These are phyloP conservation scores for Chimonanthus praecox DNA, from an alignment of 164 flowering plant species.

Conservation along the genomic window DNA sequence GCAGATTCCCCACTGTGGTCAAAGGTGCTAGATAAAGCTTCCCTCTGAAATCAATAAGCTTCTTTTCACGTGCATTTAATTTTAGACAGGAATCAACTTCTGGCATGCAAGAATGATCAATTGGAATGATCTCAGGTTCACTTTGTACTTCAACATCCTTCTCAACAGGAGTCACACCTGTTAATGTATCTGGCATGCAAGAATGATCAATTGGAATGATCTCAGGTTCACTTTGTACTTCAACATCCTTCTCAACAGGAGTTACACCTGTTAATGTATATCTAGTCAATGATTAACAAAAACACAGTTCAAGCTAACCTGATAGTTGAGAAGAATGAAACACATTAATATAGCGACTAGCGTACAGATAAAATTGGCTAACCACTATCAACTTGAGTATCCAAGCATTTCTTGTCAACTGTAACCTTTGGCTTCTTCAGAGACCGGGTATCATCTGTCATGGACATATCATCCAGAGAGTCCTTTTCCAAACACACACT, in stretches of 20 bases:
- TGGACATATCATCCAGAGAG: conserved; percentile 17
- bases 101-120: conserved; percentile 14
- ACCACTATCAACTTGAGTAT: conserved; percentile 34
- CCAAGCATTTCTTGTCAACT: conserved; percentile 22
- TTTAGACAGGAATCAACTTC: conserved; percentile 60
- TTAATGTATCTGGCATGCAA: conserved; percentile 21
- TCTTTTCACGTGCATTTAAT: conserved; percentile 78
- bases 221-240: conserved; percentile 21
- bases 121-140: conserved; percentile 18
- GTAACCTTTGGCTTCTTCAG: conserved; percentile 59
- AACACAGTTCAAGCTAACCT: neutral
- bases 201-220: conserved; percentile 11
- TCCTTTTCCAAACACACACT: conserved; percentile 25
- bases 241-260: conserved; percentile 18
- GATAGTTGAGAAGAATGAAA: neutral
- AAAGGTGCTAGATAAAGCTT: conserved; percentile 94
- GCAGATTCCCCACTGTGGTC: conserved; percentile 97
- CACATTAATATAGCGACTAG: too few relatives aligned
- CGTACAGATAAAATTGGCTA: neutral
- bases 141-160: conserved; percentile 14
- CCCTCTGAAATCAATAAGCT: conserved; percentile 77
- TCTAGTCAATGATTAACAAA: neutral
- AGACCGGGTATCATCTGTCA: conserved; percentile 44
- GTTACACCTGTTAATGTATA: conserved; percentile 12
- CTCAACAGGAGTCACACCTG: conserved; percentile 22